Evolutionary conservation across 192 early-diverging fungal species (phyloP), one percentile per base, ranked within the genome.

Genomic region (Gaertneriomyces sp.): DNA sequence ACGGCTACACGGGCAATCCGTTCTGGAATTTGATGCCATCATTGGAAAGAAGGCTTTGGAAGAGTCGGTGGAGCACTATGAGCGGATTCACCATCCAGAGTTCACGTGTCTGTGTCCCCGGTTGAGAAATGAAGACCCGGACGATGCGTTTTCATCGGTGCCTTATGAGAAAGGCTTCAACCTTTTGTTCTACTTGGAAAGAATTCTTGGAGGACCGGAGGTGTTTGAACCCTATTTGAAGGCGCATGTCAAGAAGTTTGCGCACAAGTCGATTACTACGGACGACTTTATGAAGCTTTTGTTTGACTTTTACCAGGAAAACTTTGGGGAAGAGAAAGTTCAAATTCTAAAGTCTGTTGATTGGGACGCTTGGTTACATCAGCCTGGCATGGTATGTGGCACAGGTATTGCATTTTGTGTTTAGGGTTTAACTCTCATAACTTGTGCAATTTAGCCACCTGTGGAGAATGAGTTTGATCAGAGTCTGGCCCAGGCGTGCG

Each of bases 101-200:
- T 83, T 70, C 42, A 71, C 76, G 8, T 53, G 84, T 1, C 74
- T 98, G 20, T 81, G 83, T 45, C 90, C 90, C 55, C 79, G 90
- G 40, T 78, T 98, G 10, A 75, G 79, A 9, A 82, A 83, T 11
- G 76, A 87, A 59, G 93, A 98, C 53, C 95, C 95, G 1, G 95
- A 98, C 77, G 90, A 81, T 39, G 76, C 65, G 16, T 73, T 78
- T 46, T 79, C 64, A 11, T 59, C 41, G 39, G 73, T 85, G 45
- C 76, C 74, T 11, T 85, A 60, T 43, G 96, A 98, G 76, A 98
- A 98, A 79, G 96, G 95, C 17, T 97, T 90, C 70, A 93, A 93
- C 73, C 74, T 98, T 52, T 80, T 98, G 25, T 96, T 91, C 78
- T 90, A 94, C 68, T 85, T 98, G 44, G 95, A 98, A 73, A 82